Evolutionary conservation across 2,329 filamentous ascomycete genomes (phyloP), one percentile per base, ranked within the genome.

Genomic region (Colletotrichum plurivorum): DNA sequence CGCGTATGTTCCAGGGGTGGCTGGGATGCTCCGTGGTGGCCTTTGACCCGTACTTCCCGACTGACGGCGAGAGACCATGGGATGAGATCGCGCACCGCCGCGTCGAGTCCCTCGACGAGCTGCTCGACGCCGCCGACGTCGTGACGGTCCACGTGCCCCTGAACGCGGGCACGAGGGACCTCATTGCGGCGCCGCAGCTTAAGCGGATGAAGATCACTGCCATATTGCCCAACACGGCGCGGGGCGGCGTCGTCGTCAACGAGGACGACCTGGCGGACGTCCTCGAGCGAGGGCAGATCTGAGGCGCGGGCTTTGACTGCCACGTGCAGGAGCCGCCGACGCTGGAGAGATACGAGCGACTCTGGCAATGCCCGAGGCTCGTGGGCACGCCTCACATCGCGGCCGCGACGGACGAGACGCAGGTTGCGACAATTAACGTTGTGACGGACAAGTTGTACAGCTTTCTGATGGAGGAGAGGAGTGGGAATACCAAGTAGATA

Each of bases 101-200:
- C 22, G 79, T 77, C 2, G 36, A 71, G 1, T 69, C 71, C 4
- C 67, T 81, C 4, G 73, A 79, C 10, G 75, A 77, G 3, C 60
- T 82, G 7, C 73, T 83, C 27, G 54, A 70, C 1, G 43, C 18
- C 1, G 71, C 76, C 15, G 79, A 82, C 67, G 74, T 82, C 9
- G 67, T 82, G 2, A 77, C 75, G 2, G 51, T 82, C 10, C 78
- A 78, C 61, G 73, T 79, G 1, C 79, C 79, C 0, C 71, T 80
- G 48, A 75, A 72, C 0, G 48, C 72, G 4, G 65, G 63, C 0
- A 82, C 79, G 0, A 69, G 66, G 31, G 72, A 73, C 7, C 65
- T 82, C 72, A 79, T 81, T 45, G 70, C 73, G 4, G 71, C 72
- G 13, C 48, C 67, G 7, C 73, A 77, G 48, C 65, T 80, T 5